phyloP scores from a whole-genome alignment of 2,329 filamentous ascomycete genomes.

The Grosmannia huntii region DNA sequence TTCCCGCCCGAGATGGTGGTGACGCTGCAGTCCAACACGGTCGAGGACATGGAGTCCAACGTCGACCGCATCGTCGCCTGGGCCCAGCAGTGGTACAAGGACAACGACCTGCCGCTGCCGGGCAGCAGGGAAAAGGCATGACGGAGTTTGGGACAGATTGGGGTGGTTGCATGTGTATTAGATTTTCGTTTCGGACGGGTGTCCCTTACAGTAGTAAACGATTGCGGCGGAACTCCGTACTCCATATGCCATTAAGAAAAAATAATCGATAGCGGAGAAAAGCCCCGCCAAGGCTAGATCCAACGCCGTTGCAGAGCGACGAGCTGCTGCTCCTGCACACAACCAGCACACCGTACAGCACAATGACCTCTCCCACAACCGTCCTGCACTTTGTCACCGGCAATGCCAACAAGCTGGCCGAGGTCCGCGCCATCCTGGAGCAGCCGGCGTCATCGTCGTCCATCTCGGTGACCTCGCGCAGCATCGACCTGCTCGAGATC shows the following conservation, averaged over 20 bases:
- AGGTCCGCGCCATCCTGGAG: slow-evolving; percentile 79
- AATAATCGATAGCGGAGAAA: too few relatives aligned
- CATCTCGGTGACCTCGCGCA: slow-evolving; percentile 61
- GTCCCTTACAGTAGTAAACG: too few relatives aligned
- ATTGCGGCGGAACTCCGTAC: too few relatives aligned
- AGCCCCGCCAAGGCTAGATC: too few relatives aligned
- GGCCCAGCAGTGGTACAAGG: slow-evolving; percentile 69
- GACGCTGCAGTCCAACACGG: slow-evolving; percentile 69
- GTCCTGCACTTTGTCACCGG: slow-evolving; percentile 86
- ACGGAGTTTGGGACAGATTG: not conserved
- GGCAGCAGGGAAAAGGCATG: not conserved
- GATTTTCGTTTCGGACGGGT: too few relatives aligned
- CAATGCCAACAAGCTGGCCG: slow-evolving; percentile 85
- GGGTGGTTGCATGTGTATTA: too few relatives aligned
- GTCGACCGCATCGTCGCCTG: slow-evolving; percentile 72
- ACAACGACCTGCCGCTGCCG: slow-evolving; percentile 27
- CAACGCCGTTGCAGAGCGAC: too few relatives aligned
- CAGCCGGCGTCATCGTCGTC: slow-evolving; percentile 24
- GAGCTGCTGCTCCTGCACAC: too few relatives aligned
- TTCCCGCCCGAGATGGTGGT: slow-evolving; percentile 84
- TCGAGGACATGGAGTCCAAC: slow-evolving; percentile 80
- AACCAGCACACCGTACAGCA: not conserved
- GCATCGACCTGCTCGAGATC: slow-evolving; percentile 74
- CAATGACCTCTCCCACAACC: not conserved
- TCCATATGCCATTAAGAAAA: too few relatives aligned